Conservation (phyloP, 1,139 yeast species). For the Candida mesenterica region DNA sequence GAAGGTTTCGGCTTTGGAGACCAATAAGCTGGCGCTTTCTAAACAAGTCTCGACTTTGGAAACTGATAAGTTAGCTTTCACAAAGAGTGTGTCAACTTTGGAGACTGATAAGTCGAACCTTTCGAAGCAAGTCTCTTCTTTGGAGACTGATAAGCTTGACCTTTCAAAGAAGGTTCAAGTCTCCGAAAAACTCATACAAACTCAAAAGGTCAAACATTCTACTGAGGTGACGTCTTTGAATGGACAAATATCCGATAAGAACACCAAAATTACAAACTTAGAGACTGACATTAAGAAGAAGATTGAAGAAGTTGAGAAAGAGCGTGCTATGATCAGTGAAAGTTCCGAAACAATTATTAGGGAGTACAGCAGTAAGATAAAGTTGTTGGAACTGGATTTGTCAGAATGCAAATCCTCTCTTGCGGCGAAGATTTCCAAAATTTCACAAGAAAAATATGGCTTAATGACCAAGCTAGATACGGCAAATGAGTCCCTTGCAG, state of each 20-base stretch:
- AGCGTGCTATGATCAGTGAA: conserved; percentile 45
- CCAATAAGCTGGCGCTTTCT: background rate
- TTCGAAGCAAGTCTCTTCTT: background rate
- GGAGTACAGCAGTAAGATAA: conserved; percentile 50
- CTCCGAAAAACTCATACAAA: conserved; percentile 9
- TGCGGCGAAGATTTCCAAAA: conserved; percentile 10
- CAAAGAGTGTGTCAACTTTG: background rate
- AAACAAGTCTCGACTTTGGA: background rate
- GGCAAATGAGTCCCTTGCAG: conserved; percentile 8
- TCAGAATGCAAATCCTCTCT: conserved; percentile 12
- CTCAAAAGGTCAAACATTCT: conserved; percentile 7
- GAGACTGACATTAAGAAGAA: conserved; percentile 28
- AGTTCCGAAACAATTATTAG: conserved; percentile 49
- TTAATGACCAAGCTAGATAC: conserved; percentile 7
- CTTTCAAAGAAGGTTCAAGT: conserved; percentile 6
- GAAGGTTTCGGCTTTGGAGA: background rate
- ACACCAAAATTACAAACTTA: conserved; percentile 10
- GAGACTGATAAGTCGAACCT: conserved; percentile 5
- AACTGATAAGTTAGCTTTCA: conserved; percentile 1
- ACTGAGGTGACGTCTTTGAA: conserved; percentile 9
- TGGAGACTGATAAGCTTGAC: conserved; percentile 5
- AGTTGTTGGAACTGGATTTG: conserved; percentile 20
- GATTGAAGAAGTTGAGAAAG: conserved; percentile 47
- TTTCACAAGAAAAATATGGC: conserved; percentile 11
- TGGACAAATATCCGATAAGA: conserved; percentile 10